Evolutionary conservation across 768 basidiomycete species (phyloP), one percentile per base, ranked within the genome.

Genomic region (Naematelia encephala): DNA sequence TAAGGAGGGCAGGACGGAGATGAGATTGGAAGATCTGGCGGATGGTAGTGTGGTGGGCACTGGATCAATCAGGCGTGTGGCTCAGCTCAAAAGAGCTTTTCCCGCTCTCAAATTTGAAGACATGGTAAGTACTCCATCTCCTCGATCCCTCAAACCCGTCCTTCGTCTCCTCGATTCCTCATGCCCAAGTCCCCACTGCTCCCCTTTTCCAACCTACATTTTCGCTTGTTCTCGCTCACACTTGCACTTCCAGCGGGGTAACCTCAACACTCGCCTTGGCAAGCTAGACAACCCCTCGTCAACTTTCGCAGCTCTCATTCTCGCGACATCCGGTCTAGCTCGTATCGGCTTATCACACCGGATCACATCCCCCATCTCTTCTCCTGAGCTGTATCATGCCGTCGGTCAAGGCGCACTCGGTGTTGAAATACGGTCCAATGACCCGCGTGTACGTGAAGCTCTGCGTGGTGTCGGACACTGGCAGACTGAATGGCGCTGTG

Each of bases 351-450:
- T 77, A 50, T 57, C 61, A 1, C 78, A 85, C 72, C 88, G 94
- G 52, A 84, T 90, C 63, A 89, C 90, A 2, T 69, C 84, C 34
- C 85, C 90, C 68, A 76, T 98, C 59, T 70, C 73, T 1, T 84
- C 91, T 1, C 92, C 93, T 2, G 58, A 58, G 5, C 82, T 83
- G 13, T 80, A 93, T 16, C 88, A 86, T 74, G 93, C 96, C 8
- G 94, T 98, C 57, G 91, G 91, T 2, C 96, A 98, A 78, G 96
- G 92, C 26, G 92, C 93, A 13, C 80, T 99, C 30, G 91, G 80
- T 0, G 82, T 97, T 28, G 96, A 99, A 78, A 85, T 93, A 62
- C 71, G 80, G 22, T 70, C 82, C 19, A 81, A 85, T 67, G 89
- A 90, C 69, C 71, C 75, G 1, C 81, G 82, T 62, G 82, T 87